Conservation (phyloP, 2,329 filamentous ascomycete species). For the Leptographium lundbergii region DNA sequence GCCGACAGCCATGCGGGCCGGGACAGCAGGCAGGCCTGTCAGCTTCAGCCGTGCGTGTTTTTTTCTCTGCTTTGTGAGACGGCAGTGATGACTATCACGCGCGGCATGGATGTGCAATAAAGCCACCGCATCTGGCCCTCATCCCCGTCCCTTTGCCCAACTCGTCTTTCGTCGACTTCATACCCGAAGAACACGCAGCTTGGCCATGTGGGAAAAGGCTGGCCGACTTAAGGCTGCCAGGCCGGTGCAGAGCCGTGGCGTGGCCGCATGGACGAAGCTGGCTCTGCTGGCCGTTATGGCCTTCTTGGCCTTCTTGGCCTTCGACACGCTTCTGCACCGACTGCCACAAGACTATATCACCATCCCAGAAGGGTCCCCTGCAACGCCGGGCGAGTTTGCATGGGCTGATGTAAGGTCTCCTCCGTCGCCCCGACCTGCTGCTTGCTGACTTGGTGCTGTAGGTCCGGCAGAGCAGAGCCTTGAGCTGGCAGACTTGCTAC, state of each 20-base stretch:
- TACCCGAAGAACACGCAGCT: not conserved
- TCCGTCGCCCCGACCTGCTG: not conserved
- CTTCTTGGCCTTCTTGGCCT: not conserved
- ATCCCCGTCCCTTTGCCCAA: not conserved
- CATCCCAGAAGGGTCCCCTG: not conserved
- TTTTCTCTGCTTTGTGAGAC: not conserved
- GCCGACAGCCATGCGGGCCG: not conserved
- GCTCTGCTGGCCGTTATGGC: not conserved
- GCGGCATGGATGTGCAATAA: not conserved
- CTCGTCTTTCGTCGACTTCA: not conserved
- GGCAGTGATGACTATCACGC: not conserved
- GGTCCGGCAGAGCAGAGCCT: constrained; percentile 19
- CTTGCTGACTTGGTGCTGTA: not conserved
- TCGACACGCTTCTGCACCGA: not conserved
- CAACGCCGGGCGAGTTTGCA: not conserved
- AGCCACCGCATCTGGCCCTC: not conserved
- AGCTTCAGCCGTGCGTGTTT: not conserved
- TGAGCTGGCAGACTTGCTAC: constrained; percentile 24
- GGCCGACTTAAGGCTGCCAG: not conserved
- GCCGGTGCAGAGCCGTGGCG: not conserved
- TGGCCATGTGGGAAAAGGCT: not conserved
- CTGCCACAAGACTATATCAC: not conserved
- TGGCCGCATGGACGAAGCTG: not conserved
- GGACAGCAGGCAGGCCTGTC: no score
- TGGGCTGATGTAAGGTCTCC: not conserved